phyloP scores from a whole-genome alignment of 192 early-diverging fungal species.

The Coemansia guatemalensis region DNA sequence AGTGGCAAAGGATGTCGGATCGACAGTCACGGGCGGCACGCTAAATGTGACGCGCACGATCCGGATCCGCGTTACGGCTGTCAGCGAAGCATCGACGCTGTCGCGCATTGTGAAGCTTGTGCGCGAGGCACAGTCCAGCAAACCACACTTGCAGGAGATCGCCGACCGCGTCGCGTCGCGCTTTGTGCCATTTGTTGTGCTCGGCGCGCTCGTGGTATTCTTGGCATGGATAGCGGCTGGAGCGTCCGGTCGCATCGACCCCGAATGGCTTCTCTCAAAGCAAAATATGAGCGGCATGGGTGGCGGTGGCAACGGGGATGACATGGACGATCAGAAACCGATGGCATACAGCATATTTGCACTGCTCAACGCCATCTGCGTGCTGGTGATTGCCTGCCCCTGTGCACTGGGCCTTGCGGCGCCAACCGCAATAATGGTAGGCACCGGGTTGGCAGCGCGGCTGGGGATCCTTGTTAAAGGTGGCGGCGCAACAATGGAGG shows the following conservation, averaged over 20 bases:
- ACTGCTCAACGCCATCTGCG: slow-evolving; percentile 73
- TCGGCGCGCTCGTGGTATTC: slow-evolving; percentile 72
- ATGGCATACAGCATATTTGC: slow-evolving; percentile 56
- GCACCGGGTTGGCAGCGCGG: slow-evolving; percentile 90
- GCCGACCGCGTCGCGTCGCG: slow-evolving; percentile 86
- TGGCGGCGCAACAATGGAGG: slow-evolving; percentile 79
- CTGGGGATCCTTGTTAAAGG: slow-evolving; percentile 96
- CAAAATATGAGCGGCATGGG: slow-evolving; percentile 51
- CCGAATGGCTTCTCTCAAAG: slow-evolving; percentile 39
- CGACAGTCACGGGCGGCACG: slow-evolving; percentile 85
- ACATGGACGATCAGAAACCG: slow-evolving; percentile 24
- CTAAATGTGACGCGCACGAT: slow-evolving; percentile 81
- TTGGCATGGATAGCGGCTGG: slow-evolving; percentile 68
- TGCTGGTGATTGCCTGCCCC: slow-evolving; percentile 97
- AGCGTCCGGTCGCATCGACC: slow-evolving; percentile 29
- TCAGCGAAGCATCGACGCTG: slow-evolving; percentile 86
- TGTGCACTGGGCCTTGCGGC: slow-evolving; percentile 94
- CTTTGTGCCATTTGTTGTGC: slow-evolving; percentile 88
- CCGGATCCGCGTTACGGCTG: slow-evolving; percentile 79
- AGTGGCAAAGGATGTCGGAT: slow-evolving; percentile 68
- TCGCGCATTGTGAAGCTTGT: slow-evolving; percentile 91
- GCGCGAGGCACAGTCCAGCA: slow-evolving; percentile 87
- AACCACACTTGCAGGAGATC: slow-evolving; percentile 90
- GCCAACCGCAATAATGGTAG: slow-evolving; percentile 99
- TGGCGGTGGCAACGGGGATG: slow-evolving; percentile 1